These are phyloP conservation scores for Toxoplasma gondii DNA, from an alignment of 169 alveolate species.

Conservation along the genomic window DNA sequence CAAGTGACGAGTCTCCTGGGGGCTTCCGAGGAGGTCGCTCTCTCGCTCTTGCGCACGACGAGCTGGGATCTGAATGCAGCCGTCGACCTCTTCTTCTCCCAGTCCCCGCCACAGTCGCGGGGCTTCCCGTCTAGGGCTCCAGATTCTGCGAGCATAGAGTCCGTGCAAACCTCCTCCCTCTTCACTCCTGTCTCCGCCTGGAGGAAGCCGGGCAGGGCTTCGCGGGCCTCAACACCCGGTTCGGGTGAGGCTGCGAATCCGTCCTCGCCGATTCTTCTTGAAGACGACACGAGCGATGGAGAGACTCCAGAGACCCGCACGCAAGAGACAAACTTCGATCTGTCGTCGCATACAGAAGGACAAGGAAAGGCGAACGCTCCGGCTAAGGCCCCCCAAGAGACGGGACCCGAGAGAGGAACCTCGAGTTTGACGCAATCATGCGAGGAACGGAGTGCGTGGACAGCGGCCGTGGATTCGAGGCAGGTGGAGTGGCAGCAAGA, in stretches of 20 bases:
- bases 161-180: not conserved
- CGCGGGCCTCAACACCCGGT: not conserved
- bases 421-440: too few relatives aligned
- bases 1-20: not conserved
- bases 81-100: conserved; percentile 4
- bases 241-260: not conserved
- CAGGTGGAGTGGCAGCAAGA: too few relatives aligned
- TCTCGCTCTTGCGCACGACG: not conserved
- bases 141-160: not conserved
- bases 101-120: not conserved
- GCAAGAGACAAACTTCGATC: not conserved
- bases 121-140: not conserved
- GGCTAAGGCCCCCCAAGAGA: too few relatives aligned
- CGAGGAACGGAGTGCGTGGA: too few relatives aligned
- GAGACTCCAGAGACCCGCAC: not conserved
- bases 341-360: not conserved
- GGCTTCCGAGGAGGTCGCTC: not conserved
- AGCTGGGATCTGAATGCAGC: conserved; percentile 16
- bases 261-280: not conserved
- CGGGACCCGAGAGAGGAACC: too few relatives aligned
- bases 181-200: not conserved
- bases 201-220: not conserved
- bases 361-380: too few relatives aligned
- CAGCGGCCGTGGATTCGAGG: too few relatives aligned
- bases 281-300: not conserved